A percentile compares a stretch with the other conserved stretches of the same genome.
Evolutionary conservation across 2,329 filamentous ascomycete genomes (phyloP).

Genomic region (Penicillium psychrosexuale): DNA sequence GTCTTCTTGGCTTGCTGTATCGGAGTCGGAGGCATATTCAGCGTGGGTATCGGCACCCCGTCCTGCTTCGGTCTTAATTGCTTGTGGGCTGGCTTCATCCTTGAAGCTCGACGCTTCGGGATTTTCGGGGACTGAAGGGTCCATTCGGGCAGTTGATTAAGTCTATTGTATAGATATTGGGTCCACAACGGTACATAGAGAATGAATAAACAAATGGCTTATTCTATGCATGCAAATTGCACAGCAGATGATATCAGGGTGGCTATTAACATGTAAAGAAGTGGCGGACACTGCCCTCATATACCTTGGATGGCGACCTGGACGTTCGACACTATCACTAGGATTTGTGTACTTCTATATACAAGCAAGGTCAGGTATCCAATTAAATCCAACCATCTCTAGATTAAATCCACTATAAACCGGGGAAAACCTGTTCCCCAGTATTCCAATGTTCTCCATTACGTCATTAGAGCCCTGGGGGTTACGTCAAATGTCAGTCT

Average conservation of each 20-base stretch:
- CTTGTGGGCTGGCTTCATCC: not conserved
- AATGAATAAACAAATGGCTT: not conserved
- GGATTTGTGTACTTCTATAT: not conserved
- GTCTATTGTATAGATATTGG: not conserved
- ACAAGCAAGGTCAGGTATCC: not conserved
- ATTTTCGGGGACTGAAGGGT: slow-evolving; percentile 13
- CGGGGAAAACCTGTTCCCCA: not conserved
- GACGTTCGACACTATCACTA: not conserved
- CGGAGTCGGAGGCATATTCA: slow-evolving; percentile 19
- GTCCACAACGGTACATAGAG: not conserved
- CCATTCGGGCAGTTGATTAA: not conserved
- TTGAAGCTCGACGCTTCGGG: slow-evolving; percentile 2
- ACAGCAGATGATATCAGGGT: not conserved
- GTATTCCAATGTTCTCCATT: not conserved
- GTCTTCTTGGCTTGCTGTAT: slow-evolving; percentile 8
- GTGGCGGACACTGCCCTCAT: not conserved
- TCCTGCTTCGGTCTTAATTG: slow-evolving; percentile 2
- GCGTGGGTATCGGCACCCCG: slow-evolving; percentile 14
- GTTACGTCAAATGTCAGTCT: not conserved
- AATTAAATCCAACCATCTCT: not conserved
- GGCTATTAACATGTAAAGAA: not conserved
- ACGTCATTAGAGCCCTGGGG: not conserved
- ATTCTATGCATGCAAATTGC: not conserved
- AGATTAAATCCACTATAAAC: not conserved
- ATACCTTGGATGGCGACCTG: not conserved